Base-by-base conservation (phyloP, 2,329 filamentous ascomycete genomes). In the Fusarium sp. region DNA sequence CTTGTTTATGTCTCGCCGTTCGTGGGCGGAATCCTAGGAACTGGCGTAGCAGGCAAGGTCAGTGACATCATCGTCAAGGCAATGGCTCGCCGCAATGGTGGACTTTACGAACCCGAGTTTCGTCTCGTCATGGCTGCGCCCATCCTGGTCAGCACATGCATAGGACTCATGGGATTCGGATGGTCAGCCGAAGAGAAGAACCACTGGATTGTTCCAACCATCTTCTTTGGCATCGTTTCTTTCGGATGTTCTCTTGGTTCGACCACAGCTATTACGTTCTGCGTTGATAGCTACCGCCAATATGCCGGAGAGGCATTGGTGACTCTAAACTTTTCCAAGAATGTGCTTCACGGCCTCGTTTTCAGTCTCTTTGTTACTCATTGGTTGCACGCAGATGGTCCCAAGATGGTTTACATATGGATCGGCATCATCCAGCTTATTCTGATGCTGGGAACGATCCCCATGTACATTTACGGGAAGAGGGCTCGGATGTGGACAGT, bases 381-480 rank as follows among this genome's bases (percentile, higher is more conserved):
- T 64, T 98, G 96, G 96, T 86, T 98, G 24, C 89, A 93, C 35
- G 81, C 83, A 2, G 92, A 95, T 67, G 95, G 96, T 0, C 88
- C 93, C 13, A 94, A 93, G 83, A 88, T 85, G 13, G 95, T 97
- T 0, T 98, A 94, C 80, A 84, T 97, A 52, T 94, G 92, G 79
- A 88, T 98, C 62, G 96, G 96, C 4, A 88, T 95, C 29, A 97
- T 98, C 31, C 96, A 98, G 83, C 83, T 98, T 37, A 90, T 91
- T 14, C 89, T 92, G 65, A 86, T 97, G 81, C 79, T 94, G 4
- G 91, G 88, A 64, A 93, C 95, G 1, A 92, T 98, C 65, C 96
- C 96, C 1, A 95, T 98, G 93, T 98, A 97, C 81, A 94, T 98
- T 22, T 98, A 91, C 79, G 96, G 96, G 20, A 98, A 98, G 87